These are phyloP conservation scores for Wickerhamiella bombiphila DNA, from an alignment of 805 yeast species.

Conservation along the genomic window DNA sequence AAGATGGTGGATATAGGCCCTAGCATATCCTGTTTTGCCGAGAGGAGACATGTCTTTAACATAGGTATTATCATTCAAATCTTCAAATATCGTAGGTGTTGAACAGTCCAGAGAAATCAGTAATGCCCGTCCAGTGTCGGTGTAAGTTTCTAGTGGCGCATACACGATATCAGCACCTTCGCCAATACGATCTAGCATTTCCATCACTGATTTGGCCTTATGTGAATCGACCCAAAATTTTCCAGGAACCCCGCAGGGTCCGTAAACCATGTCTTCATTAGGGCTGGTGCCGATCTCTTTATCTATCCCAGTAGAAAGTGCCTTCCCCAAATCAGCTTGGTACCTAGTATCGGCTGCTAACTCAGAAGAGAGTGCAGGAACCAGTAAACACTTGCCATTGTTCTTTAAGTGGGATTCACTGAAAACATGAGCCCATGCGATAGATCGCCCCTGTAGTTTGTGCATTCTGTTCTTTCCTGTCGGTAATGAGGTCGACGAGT, in stretches of 20 bases:
- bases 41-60: slow-evolving; percentile 21
- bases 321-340: slow-evolving; percentile 11
- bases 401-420: slow-evolving; percentile 3
- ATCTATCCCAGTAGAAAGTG: slow-evolving; percentile 7
- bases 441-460: too few relatives aligned
- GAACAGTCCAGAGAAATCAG: slow-evolving; percentile 19
- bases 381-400: background rate
- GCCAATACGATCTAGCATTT: slow-evolving; percentile 19
- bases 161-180: slow-evolving; percentile 25
- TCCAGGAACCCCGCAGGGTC: background rate
- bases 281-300: slow-evolving; percentile 2
- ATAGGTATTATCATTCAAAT: slow-evolving; percentile 23
- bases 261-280: background rate
- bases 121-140: slow-evolving; percentile 29
- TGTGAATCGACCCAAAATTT: slow-evolving; percentile 5
- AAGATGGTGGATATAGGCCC: slow-evolving; percentile 31
- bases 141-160: slow-evolving; percentile 20
- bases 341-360: slow-evolving; percentile 19
- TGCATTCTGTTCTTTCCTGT: slow-evolving; percentile 25
- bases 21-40: slow-evolving; percentile 19
- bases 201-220: slow-evolving; percentile 7
- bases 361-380: slow-evolving; percentile 20
- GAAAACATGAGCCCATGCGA: slow-evolving; percentile 22
- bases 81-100: slow-evolving; percentile 15
- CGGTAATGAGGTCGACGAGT: slow-evolving; percentile 18